Base-by-base conservation (phyloP, 2,329 filamentous ascomycete species). In the Phoma herbarum region DNA sequence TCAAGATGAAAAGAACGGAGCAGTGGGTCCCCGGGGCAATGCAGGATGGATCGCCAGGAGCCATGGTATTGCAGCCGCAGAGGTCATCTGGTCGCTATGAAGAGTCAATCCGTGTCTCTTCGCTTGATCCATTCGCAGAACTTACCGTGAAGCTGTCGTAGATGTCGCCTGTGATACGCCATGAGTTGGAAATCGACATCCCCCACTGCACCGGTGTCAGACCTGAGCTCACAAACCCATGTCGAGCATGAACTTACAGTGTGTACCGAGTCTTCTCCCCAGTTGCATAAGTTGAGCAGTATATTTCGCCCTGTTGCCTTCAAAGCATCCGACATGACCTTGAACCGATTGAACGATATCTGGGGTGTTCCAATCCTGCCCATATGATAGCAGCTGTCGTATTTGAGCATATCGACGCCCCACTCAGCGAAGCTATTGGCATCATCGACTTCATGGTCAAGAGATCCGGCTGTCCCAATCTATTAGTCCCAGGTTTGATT, bases 351-450 rank as follows among this genome's bases (percentile, higher is more conserved):
- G 51, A 72, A 71, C 1, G 68, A 71, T 14, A 65, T 52, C 8
- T 62, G 64, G 4, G 69, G 69, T 22, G 67, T 71, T 23, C 69
- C 69, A 18, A 68, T 66, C 16, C 67, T 66, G 22, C 68, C 69
- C 64, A 69, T 68, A 20, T 72, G 67, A 46, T 72, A 75, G 64
- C 75, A 77, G 59, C 71, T 75, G 61, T 77, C 75, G 26, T 77
- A 77, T 44, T 77, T 77, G 23, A 75, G 61, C 60, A 72, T 75
- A 37, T 77, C 75, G 25, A 77, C 65, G 5, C 72, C 75, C 74
- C 74, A 77, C 16, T 57, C 60, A 3, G 70, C 69, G 35, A 68
- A 71, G 28, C 65, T 67, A 20, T 70, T 61, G 16, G 69, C 70
- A 60, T 73, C 69, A 9, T 71, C 60, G 22, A 60, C 47, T 22